These are phyloP conservation scores for Podila epicladia DNA, from an alignment of 192 early-diverging fungal genomes.

Conservation along the genomic window DNA sequence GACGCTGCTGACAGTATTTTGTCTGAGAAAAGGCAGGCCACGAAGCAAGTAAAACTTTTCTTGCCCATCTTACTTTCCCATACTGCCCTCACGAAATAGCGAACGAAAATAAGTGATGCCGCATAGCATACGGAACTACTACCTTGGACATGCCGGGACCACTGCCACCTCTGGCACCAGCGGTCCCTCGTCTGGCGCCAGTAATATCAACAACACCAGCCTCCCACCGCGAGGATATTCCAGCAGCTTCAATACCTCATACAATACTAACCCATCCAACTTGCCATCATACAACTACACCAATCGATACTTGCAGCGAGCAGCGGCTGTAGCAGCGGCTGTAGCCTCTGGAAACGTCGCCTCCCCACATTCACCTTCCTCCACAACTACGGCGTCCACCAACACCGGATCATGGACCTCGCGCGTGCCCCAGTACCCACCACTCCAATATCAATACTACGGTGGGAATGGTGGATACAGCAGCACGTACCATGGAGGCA, in stretches of 20 bases:
- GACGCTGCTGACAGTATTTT: too few relatives aligned
- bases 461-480: constrained; percentile 1
- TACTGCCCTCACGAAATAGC: neutral
- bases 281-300: constrained; percentile 13
- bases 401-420: neutral
- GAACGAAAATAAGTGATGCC: neutral
- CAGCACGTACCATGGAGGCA: constrained; percentile 14
- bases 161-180: neutral
- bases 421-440: constrained; percentile 26
- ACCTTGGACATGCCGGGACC: neutral
- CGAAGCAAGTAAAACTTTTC: neutral
- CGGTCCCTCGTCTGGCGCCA: neutral
- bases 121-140: neutral
- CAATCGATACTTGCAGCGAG: constrained; percentile 8
- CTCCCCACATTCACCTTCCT: neutral
- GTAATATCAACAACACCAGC: neutral
- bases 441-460: constrained; percentile 22
- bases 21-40: too few relatives aligned
- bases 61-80: neutral
- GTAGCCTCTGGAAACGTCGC: too few relatives aligned
- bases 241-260: constrained; percentile 18
- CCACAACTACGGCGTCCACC: neutral
- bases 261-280: constrained; percentile 20
- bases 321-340: neutral
- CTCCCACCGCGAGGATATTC: constrained; percentile 6